Evolutionary conservation across 805 yeast species (phyloP).

Genomic region (Kazachstania africana): DNA sequence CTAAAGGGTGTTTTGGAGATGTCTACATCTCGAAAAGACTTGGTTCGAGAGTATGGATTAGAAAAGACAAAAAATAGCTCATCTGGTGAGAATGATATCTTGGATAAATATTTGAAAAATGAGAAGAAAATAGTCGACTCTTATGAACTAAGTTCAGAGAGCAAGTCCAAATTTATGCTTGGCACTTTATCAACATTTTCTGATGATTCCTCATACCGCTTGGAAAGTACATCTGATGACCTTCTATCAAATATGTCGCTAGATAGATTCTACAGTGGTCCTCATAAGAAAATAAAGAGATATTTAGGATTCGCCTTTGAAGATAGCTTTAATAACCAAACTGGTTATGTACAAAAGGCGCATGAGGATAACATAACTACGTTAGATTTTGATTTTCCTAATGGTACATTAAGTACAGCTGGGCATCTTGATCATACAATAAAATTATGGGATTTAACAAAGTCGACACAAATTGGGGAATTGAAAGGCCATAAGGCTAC

Average conservation of each 20-base stretch:
- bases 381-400: slow-evolving; percentile 60
- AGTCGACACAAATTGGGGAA: slow-evolving; percentile 36
- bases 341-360: slow-evolving; percentile 33
- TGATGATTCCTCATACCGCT: background rate
- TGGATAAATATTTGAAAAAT: slow-evolving; percentile 3
- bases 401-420: slow-evolving; percentile 66
- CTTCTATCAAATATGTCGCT: slow-evolving; percentile 27
- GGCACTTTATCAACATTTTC: background rate
- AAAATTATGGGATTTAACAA: slow-evolving; percentile 71
- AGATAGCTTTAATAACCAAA: slow-evolving; percentile 41
- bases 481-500: slow-evolving; percentile 54
- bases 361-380: slow-evolving; percentile 44
- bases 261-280: slow-evolving; percentile 18
- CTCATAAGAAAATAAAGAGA: slow-evolving; percentile 30
- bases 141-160: too few relatives aligned
- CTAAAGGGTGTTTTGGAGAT: slow-evolving; percentile 35
- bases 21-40: slow-evolving; percentile 30
- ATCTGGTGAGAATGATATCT: slow-evolving; percentile 3
- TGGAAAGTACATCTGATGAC: too few relatives aligned
- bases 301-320: slow-evolving; percentile 51
- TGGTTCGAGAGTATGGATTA: slow-evolving; percentile 29
- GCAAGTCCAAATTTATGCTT: background rate
- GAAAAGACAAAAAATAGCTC: slow-evolving; percentile 4
- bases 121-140: slow-evolving; percentile 5
- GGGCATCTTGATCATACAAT: slow-evolving; percentile 62